A percentile compares a stretch with the other conserved stretches of the same genome.
phyloP scores from a whole-genome alignment of 345 rosid genomes.

The Crucihimalaya himalaica region DNA sequence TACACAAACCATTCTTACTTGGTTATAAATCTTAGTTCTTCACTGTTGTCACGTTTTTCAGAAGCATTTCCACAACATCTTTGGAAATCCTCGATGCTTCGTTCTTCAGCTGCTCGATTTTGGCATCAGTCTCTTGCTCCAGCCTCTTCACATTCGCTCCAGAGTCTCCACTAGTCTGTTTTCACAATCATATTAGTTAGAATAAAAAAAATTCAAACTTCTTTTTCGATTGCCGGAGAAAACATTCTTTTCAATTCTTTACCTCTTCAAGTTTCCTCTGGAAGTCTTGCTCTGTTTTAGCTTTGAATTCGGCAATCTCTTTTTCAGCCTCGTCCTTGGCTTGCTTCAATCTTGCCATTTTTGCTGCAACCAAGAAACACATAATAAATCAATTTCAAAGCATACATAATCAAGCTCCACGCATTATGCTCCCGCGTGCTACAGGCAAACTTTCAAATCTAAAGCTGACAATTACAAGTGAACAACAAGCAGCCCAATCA shows the following conservation, averaged over 20 bases:
- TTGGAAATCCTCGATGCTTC: constrained; percentile 64
- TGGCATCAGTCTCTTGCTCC: constrained; percentile 74
- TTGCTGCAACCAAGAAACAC: constrained; percentile 47
- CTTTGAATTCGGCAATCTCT: constrained; percentile 71
- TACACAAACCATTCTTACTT: neutral
- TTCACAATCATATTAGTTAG: neutral
- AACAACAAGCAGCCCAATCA: neutral
- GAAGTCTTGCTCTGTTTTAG: constrained; percentile 76
- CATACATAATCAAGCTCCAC: neutral
- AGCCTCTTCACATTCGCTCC: constrained; percentile 96
- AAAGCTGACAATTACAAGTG: neutral
- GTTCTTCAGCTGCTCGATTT: constrained; percentile 58
- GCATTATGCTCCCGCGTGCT: neutral
- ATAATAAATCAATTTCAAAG: neutral
- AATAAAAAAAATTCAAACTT: neutral
- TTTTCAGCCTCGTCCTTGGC: constrained; percentile 97
- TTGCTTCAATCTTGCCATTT: constrained; percentile 80
- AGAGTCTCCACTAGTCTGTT: constrained; percentile 89
- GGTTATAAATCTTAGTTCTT: constrained; percentile 51
- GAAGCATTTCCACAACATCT: constrained; percentile 83
- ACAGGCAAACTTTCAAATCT: neutral
- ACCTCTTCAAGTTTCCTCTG: constrained; percentile 89
- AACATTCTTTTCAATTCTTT: neutral
- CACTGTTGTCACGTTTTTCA: constrained; percentile 80
- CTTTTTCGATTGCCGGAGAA: neutral